Percentiles rank a stretch among this genome's conserved stretches.
phyloP scores from a whole-genome alignment of 139 green algal genomes.

The Auxenochlorella protothecoides region DNA sequence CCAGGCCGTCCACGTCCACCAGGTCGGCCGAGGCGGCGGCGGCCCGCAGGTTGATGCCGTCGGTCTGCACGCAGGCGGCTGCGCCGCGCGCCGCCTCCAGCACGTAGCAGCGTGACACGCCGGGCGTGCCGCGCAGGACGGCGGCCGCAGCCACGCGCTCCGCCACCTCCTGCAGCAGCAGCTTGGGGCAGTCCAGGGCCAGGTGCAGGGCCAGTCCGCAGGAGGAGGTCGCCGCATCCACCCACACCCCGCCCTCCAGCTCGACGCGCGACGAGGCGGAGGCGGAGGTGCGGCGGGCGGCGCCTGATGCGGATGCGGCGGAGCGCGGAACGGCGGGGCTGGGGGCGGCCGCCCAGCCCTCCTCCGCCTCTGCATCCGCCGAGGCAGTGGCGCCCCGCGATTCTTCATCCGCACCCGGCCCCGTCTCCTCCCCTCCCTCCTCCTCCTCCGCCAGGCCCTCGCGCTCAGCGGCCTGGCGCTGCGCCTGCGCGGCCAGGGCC shows the following conservation, averaged over 20 bases:
- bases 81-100: slow-evolving; percentile 39
- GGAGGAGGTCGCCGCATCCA: slow-evolving; percentile 10
- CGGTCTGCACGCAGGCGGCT: slow-evolving; percentile 66
- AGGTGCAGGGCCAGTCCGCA: slow-evolving; percentile 42
- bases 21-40: slow-evolving; percentile 36
- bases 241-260: neutral
- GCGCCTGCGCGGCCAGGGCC: slow-evolving; percentile 28
- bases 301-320: neutral
- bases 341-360: neutral
- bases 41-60: slow-evolving; percentile 86
- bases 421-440: slow-evolving; percentile 18
- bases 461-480: slow-evolving; percentile 14
- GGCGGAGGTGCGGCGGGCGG: neutral
- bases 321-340: neutral
- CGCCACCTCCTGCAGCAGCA: slow-evolving; percentile 82
- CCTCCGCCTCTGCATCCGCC: neutral
- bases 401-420: slow-evolving; percentile 16
- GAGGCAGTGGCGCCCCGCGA: slow-evolving; percentile 16
- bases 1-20: slow-evolving; percentile 38
- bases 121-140: slow-evolving; percentile 37
- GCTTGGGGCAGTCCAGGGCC: slow-evolving; percentile 54
- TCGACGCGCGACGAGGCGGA: neutral
- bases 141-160: slow-evolving; percentile 56
- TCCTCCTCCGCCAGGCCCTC: slow-evolving; percentile 12
- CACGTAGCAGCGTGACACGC: slow-evolving; percentile 63